Evolutionary conservation across 2,329 filamentous ascomycete genomes (phyloP).

Genomic region (Celoporthe dispersa): DNA sequence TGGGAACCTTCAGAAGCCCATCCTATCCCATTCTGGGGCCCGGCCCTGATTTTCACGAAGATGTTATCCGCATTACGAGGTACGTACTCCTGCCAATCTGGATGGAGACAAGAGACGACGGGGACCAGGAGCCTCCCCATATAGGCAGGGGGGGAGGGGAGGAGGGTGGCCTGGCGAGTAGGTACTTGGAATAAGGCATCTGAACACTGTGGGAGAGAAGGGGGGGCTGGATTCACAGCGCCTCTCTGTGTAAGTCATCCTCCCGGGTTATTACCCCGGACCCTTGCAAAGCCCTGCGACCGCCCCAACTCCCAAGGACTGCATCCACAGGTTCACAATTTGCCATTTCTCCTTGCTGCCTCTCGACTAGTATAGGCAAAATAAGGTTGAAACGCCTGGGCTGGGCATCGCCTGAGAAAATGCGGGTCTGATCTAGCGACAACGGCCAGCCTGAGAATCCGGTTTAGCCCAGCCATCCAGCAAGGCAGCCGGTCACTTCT

Average conservation of each 20-base stretch:
- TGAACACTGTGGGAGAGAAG: conserved; percentile 17
- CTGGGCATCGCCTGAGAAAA: conserved; percentile 8
- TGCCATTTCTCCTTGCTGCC: conserved; percentile 9
- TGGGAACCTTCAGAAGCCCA: conserved; percentile 14
- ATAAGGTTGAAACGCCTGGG: conserved; percentile 15
- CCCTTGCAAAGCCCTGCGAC: conserved; percentile 17
- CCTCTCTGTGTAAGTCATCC: conserved; percentile 13
- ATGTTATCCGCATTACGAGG: conserved; percentile 23
- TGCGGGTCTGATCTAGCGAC: not conserved
- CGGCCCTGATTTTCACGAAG: conserved; percentile 21
- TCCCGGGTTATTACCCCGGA: conserved; percentile 21
- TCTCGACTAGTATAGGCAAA: conserved; percentile 17
- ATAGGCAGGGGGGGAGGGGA: conserved; percentile 20
- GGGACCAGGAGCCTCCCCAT: conserved; percentile 21
- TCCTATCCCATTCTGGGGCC: conserved; percentile 18
- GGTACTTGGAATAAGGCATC: conserved; percentile 21
- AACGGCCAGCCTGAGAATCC: not conserved
- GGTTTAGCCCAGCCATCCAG: not conserved
- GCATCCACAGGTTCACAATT: conserved; percentile 22
- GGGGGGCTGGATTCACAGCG: conserved; percentile 26
- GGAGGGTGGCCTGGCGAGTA: conserved; percentile 10
- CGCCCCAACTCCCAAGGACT: conserved; percentile 11
- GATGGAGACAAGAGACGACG: conserved; percentile 15
- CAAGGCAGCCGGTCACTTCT: not conserved
- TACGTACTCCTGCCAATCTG: conserved; percentile 21